Conservation (phyloP, 1,284 basidiomycete genomes). For the Ustilago tritici region DNA sequence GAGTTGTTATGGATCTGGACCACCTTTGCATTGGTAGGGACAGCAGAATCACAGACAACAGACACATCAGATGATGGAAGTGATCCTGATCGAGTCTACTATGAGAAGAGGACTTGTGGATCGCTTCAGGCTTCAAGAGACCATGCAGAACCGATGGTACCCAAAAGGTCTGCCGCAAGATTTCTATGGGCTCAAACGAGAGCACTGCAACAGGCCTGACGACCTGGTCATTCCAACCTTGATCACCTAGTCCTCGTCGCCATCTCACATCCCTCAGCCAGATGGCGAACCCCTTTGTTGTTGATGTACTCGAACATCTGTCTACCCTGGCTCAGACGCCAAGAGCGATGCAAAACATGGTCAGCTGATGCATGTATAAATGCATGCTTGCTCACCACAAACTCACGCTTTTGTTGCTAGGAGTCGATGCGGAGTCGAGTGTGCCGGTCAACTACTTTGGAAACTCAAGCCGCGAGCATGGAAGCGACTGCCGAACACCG, state of each 20-base stretch:
- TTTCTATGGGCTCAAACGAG: no score
- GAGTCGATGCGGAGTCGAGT: slow-evolving; percentile 1
- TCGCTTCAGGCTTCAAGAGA: no score
- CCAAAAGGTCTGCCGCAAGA: no score
- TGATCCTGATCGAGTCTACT: no score
- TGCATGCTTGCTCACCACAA: background rate
- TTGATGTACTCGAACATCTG: background rate
- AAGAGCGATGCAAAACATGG: background rate
- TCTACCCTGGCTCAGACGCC: background rate
- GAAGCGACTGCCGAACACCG: slow-evolving; percentile 14
- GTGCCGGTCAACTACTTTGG: background rate
- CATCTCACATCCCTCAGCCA: background rate
- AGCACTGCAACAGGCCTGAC: no score
- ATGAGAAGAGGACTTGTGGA: no score
- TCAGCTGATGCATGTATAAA: background rate
- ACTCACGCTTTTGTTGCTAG: background rate
- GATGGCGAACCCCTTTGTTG: background rate
- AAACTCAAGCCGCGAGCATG: background rate
- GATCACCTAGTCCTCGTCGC: background rate
- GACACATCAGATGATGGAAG: no score
- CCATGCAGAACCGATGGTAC: no score
- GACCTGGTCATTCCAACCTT: no score
- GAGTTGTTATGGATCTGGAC: background rate
- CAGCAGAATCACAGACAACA: background rate
- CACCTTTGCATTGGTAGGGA: background rate